phyloP scores from a whole-genome alignment of 2,329 filamentous ascomycete species.

The Verticillium nonalfalfae region DNA sequence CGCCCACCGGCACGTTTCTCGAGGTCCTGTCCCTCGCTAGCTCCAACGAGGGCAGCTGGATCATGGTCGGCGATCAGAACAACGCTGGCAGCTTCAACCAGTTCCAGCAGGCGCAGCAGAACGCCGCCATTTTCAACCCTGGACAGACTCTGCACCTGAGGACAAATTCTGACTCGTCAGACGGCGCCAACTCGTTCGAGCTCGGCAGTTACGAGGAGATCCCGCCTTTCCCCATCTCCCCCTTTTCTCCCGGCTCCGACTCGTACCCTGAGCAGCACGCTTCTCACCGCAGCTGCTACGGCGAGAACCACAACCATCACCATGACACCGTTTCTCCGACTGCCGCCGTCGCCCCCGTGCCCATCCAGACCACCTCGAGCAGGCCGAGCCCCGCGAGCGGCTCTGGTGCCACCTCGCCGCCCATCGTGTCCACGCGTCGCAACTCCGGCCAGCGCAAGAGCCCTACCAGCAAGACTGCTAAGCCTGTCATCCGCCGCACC shows the following conservation, averaged over 20 bases:
- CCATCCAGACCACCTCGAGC: constrained; percentile 57
- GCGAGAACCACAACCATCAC: constrained; percentile 41
- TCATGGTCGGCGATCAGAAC: constrained; percentile 45
- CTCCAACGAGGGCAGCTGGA: constrained; percentile 85
- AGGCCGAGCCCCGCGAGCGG: constrained; percentile 56
- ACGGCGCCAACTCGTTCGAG: constrained; percentile 59
- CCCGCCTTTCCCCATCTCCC: constrained; percentile 61
- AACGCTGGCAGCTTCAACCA: constrained; percentile 70
- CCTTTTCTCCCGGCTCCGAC: constrained; percentile 80
- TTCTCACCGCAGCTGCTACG: constrained; percentile 56
- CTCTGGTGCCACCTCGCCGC: constrained; percentile 52
- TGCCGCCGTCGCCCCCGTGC: constrained; percentile 60
- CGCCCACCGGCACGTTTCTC: constrained; percentile 53
- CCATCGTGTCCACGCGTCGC: constrained; percentile 59
- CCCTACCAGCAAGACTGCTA: constrained; percentile 73
- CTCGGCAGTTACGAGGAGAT: constrained; percentile 80
- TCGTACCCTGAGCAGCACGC: constrained; percentile 54
- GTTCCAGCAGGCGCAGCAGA: constrained; percentile 39
- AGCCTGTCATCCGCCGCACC: constrained; percentile 76
- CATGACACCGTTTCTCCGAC: constrained; percentile 58
- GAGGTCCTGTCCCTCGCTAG: constrained; percentile 78
- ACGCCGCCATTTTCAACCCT: constrained; percentile 79
- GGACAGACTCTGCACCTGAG: constrained; percentile 84
- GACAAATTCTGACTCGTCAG: constrained; percentile 80
- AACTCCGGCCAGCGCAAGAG: constrained; percentile 69